Conservation (phyloP, 163 green algal genomes). For the Scenedesmus sp. region DNA sequence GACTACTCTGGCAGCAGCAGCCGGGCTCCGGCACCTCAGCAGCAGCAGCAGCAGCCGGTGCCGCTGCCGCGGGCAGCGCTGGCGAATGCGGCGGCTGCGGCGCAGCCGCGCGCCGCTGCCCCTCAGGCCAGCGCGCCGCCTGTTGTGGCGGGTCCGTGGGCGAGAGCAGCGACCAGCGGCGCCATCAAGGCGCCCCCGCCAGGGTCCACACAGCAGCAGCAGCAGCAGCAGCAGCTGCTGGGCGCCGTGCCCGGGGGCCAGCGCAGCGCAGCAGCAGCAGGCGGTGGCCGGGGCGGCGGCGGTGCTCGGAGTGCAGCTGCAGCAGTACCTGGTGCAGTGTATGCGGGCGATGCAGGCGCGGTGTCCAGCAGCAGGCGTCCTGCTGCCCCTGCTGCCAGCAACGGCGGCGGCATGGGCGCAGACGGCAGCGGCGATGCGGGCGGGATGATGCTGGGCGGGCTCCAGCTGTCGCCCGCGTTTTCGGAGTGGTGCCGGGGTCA, state of each 20-base stretch:
- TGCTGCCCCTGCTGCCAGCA: not conserved
- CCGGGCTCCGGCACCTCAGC: not conserved
- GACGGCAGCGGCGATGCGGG: not conserved
- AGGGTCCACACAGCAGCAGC: conserved; percentile 5
- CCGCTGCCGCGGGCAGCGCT: conserved; percentile 29
- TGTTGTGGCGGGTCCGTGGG: conserved; percentile 28
- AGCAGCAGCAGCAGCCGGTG: conserved; percentile 14
- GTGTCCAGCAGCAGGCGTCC: not conserved
- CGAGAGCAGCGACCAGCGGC: not conserved
- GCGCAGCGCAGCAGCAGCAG: conserved; percentile 44
- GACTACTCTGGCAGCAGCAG: conserved; percentile 70
- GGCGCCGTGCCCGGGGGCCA: not conserved
- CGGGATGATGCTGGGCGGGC: conserved; percentile 56
- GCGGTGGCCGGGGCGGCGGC: not conserved
- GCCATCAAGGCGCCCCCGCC: conserved; percentile 27
- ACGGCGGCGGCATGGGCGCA: conserved; percentile 3
- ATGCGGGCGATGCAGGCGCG: not conserved
- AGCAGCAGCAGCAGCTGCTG: conserved; percentile 46
- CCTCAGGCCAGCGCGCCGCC: conserved; percentile 27
- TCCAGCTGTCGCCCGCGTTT: conserved; percentile 61
- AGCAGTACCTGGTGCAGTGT: conserved; percentile 29
- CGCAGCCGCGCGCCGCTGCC: not conserved
- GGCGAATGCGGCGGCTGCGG: conserved; percentile 10
- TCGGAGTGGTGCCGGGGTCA: conserved; percentile 57
- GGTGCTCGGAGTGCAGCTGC: not conserved